phyloP scores from a whole-genome alignment of 495 filamentous ascomycete species.

The Penicillium odoratum region DNA sequence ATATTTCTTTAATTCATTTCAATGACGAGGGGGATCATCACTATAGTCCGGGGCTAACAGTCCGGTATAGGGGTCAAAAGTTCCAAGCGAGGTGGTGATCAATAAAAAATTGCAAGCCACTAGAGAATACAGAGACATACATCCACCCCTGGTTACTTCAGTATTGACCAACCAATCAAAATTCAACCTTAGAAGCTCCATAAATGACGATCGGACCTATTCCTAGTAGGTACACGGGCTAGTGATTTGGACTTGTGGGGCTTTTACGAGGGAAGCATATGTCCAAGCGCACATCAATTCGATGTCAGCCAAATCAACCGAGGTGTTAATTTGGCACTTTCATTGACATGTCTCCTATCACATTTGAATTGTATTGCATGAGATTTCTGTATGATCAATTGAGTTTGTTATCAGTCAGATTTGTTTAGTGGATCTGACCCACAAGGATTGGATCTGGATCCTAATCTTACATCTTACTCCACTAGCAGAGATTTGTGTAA shows the following conservation, averaged over 20 bases:
- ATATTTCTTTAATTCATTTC: background rate
- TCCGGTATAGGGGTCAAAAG: background rate
- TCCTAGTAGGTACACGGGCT: slow-evolving; percentile 4
- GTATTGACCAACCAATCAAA: background rate
- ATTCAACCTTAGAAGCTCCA: background rate
- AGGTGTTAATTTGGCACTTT: background rate
- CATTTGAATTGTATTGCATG: background rate
- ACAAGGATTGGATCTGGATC: background rate
- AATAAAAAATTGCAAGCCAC: background rate
- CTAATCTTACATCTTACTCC: background rate
- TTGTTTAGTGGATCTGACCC: background rate
- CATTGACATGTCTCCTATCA: background rate
- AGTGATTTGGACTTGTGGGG: slow-evolving; percentile 1
- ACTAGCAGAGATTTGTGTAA: background rate
- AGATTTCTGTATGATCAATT: background rate
- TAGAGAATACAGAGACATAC: background rate
- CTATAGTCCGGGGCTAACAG: background rate
- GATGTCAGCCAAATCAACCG: slow-evolving; percentile 3
- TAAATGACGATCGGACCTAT: slow-evolving; percentile 8
- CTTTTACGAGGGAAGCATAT: slow-evolving; percentile 3
- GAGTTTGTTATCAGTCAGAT: background rate
- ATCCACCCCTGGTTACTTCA: background rate
- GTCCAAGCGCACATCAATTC: background rate
- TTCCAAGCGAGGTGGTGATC: slow-evolving; percentile 11
- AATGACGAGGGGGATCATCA: slow-evolving; percentile 2